These are phyloP conservation scores for Phaeosphaeriaceae sp. DNA, from an alignment of 2,329 filamentous ascomycete genomes.

Conservation along the genomic window DNA sequence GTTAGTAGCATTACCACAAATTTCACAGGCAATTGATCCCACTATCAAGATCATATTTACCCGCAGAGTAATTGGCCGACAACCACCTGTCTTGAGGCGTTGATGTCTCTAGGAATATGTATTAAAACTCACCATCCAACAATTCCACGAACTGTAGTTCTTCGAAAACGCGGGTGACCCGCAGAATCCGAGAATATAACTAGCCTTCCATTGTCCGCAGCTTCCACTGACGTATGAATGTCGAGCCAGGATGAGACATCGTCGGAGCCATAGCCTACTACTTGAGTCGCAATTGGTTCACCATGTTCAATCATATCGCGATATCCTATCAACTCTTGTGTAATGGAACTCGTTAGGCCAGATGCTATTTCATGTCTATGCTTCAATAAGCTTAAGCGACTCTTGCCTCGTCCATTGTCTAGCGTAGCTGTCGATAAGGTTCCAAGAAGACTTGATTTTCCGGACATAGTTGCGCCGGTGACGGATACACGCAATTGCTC, in stretches of 20 bases:
- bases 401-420: slow-evolving; percentile 92
- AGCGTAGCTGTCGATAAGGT: slow-evolving; percentile 85
- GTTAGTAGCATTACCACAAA: slow-evolving; percentile 1
- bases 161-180: slow-evolving; percentile 85
- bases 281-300: slow-evolving; percentile 37
- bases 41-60: no score
- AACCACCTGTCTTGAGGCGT: no score
- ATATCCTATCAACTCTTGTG: slow-evolving; percentile 93
- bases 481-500: slow-evolving; percentile 85
- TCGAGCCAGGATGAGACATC: slow-evolving; percentile 94
- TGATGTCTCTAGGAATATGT: background rate
- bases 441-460: slow-evolving; percentile 89
- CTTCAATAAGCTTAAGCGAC: slow-evolving; percentile 83
- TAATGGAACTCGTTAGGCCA: slow-evolving; percentile 91
- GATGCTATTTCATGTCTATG: slow-evolving; percentile 93
- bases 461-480: slow-evolving; percentile 86
- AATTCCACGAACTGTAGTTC: slow-evolving; percentile 87
- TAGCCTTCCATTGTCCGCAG: slow-evolving; percentile 73
- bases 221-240: slow-evolving; percentile 79
- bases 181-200: slow-evolving; percentile 93
- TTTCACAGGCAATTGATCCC: no score
- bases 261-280: slow-evolving; percentile 84
- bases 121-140: slow-evolving; percentile 72
- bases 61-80: no score
- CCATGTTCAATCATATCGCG: slow-evolving; percentile 35